These are phyloP conservation scores for Nicotiana sylvestris DNA, from an alignment of 257 asterid genomes.

Conservation along the genomic window DNA sequence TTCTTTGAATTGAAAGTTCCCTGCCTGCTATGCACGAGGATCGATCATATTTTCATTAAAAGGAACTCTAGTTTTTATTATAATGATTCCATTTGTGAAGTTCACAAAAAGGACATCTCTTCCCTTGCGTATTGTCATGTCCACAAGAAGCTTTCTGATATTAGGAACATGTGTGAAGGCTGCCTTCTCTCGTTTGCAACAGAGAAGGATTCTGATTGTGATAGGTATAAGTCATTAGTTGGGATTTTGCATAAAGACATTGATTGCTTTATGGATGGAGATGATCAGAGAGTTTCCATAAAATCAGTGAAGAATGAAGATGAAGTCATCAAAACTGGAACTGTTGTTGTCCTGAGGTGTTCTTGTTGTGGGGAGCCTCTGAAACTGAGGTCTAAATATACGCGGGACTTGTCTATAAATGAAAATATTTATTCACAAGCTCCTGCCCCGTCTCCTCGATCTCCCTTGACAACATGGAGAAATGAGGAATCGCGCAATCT, in stretches of 20 bases:
- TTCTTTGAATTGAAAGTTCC: conserved; percentile 62
- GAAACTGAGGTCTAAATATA: conserved; percentile 37
- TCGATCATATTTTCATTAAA: conserved; percentile 54
- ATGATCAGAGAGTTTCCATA: conserved; percentile 22
- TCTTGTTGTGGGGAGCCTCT: conserved; percentile 82
- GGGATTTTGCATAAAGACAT: conserved; percentile 63
- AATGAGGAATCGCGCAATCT: conserved; percentile 36
- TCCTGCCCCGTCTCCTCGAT: conserved; percentile 63
- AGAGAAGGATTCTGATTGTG: conserved; percentile 48
- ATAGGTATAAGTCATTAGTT: conserved; percentile 47
- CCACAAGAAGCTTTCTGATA: conserved; percentile 66
- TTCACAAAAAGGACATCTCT: conserved; percentile 73
- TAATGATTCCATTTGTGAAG: conserved; percentile 74
- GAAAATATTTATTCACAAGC: conserved; percentile 7
- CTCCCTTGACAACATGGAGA: conserved; percentile 33
- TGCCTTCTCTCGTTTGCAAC: conserved; percentile 69
- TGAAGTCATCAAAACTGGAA: conserved; percentile 21
- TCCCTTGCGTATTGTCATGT: conserved; percentile 82
- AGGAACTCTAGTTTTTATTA: conserved; percentile 51
- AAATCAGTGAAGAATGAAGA: conserved; percentile 43
- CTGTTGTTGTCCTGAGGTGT: conserved; percentile 34
- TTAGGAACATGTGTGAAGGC: conserved; percentile 64
- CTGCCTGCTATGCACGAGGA: conserved; percentile 75
- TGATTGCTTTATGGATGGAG: conserved; percentile 34
- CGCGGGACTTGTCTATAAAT: conserved; percentile 44